These are phyloP conservation scores for Eucalyptus marginata DNA, from an alignment of 345 rosid species.

Conservation along the genomic window DNA sequence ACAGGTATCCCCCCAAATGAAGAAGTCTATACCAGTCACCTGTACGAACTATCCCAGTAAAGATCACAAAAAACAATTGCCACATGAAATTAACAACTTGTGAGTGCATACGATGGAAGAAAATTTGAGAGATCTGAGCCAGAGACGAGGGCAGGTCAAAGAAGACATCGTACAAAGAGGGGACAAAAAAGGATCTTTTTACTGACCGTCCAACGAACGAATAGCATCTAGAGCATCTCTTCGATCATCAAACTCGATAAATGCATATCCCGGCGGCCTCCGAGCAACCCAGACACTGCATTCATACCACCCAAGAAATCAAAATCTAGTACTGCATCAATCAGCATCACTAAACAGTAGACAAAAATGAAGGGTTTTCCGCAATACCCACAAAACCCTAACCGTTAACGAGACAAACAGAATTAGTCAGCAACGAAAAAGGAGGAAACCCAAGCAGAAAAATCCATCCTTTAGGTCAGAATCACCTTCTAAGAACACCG, in stretches of 20 bases:
- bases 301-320: neutral
- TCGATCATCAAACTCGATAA: conserved; percentile 71
- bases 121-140: neutral
- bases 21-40: neutral
- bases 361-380: neutral
- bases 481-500: conserved; percentile 65
- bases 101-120: neutral
- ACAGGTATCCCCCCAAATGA: neutral
- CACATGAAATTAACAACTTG: neutral
- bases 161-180: neutral
- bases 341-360: neutral
- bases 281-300: conserved; percentile 95
- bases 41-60: neutral
- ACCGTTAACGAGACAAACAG: neutral
- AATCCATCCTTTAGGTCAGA: neutral
- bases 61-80: neutral
- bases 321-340: neutral
- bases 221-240: conserved; percentile 80
- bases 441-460: neutral
- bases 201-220: conserved; percentile 57
- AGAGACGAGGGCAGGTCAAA: neutral
- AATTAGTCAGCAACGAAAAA: neutral
- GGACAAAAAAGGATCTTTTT: neutral
- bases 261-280: conserved; percentile 91
- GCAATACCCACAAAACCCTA: neutral